Evolutionary conservation across 345 rosid species (phyloP), one percentile per base, ranked within the genome.

Genomic region (Citrus trifoliata): DNA sequence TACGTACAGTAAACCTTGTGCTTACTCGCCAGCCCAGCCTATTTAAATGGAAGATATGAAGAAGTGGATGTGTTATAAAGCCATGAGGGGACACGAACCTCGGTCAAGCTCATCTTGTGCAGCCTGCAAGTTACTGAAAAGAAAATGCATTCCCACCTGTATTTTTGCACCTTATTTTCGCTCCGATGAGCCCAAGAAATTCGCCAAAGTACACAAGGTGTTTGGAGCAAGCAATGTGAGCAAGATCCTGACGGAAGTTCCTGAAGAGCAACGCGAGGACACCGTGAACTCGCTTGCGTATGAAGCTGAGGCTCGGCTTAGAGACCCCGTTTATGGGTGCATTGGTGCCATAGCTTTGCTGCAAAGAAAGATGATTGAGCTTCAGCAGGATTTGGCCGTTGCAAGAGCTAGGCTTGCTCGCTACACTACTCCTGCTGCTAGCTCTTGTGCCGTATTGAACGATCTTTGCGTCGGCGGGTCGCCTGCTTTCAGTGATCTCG

Each of bases 171-270:
- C 98, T 0, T 89, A 92, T 80, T 93, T 95, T 75, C 89, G 90
- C 1, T 89, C 95, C 8, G 89, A 90, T 12, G 97, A 95, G 80
- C 90, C 88, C 0, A 82, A 87, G 62, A 92, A 89, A 74, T 95
- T 95, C 22, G 94, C 97, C 38, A 89, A 85, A 77, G 95, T 95
- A 24, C 99, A 95, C 85, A 95, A 92, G 83, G 97, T 95, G 46
- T 95, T 92, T 69, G 99, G 98, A 3, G 98, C 97, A 3, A 95
- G 99, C 82, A 95, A 95, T 77, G 99, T 95, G 21, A 94, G 94
- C 87, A 95, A 95, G 91, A 89, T 95, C 81, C 90, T 94, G 46
- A 71, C 77, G 0, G 98, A 92, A 42, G 95, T 95, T 10, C 97
- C 97, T 2, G 95, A 90, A 79, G 93, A 92, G 83, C 97, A 95